These are phyloP conservation scores for Spiraea crenata DNA, from an alignment of 331 rosid genomes.

Conservation along the genomic window DNA sequence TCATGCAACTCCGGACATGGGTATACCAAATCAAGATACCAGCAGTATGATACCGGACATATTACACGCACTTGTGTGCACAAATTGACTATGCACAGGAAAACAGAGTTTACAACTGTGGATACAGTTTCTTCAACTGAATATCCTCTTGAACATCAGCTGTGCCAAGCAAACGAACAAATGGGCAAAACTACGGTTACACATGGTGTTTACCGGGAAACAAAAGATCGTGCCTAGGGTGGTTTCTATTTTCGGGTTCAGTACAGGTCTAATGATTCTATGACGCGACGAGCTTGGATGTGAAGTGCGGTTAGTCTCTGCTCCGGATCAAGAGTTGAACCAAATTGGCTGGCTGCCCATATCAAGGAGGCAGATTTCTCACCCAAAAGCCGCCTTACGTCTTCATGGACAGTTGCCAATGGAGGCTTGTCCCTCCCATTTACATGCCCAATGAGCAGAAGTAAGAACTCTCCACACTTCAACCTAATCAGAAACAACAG, in stretches of 20 bases:
- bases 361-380: constrained; percentile 93
- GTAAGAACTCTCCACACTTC: constrained; percentile 91
- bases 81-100: no score
- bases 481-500: constrained; percentile 49
- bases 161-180: background rate
- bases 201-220: background rate
- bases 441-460: constrained; percentile 85
- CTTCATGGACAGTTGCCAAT: constrained; percentile 73
- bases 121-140: background rate
- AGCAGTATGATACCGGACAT: no score
- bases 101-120: no score
- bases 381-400: constrained; percentile 73
- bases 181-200: background rate
- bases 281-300: constrained; percentile 84
- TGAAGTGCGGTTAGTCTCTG: constrained; percentile 81
- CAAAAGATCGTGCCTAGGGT: background rate
- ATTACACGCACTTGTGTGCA: no score
- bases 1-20: no score
- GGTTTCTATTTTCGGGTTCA: constrained; percentile 21
- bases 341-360: constrained; percentile 98
- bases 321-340: constrained; percentile 80
- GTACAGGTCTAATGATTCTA: constrained; percentile 80
- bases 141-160: background rate
- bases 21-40: no score
- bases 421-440: constrained; percentile 81